phyloP scores from a whole-genome alignment of 257 asterid genomes.

The Capsicum baccatum region DNA sequence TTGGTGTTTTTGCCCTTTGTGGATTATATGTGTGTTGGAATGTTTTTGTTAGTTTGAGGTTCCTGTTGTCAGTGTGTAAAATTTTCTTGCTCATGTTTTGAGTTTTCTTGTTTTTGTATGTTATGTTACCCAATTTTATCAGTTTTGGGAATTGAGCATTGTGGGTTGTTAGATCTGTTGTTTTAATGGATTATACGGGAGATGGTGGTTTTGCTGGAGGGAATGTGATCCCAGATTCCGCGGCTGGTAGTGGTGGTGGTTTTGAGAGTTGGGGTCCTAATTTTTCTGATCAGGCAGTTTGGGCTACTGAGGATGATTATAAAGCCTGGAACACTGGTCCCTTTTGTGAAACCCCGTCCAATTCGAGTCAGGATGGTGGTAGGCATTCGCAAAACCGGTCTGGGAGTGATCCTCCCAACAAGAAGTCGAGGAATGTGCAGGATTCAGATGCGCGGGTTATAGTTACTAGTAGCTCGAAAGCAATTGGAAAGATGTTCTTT shows the following conservation, averaged over 20 bases:
- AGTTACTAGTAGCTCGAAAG: constrained; percentile 58
- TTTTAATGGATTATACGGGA: constrained; percentile 20
- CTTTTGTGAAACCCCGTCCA: constrained; percentile 49
- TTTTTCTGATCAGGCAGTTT: constrained; percentile 53
- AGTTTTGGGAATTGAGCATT: constrained; percentile 18
- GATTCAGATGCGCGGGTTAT: constrained; percentile 45
- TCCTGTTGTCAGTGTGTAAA: background rate
- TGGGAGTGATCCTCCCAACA: constrained; percentile 61
- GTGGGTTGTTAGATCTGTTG: constrained; percentile 12
- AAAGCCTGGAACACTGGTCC: constrained; percentile 61
- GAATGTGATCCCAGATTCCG: background rate
- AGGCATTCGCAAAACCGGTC: constrained; percentile 51
- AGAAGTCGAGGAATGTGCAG: constrained; percentile 57
- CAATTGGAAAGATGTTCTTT: constrained; percentile 77
- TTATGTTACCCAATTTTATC: background rate
- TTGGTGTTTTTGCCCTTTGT: background rate
- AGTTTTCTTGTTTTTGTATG: constrained; percentile 16
- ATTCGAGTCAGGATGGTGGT: constrained; percentile 62
- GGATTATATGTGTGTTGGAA: background rate
- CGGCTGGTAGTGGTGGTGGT: constrained; percentile 31
- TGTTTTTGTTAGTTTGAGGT: constrained; percentile 1
- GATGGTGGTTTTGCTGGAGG: constrained; percentile 24
- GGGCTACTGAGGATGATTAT: constrained; percentile 80
- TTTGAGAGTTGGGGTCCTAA: constrained; percentile 64
- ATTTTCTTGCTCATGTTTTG: background rate